These are phyloP conservation scores for Podospora didyma DNA, from an alignment of 495 filamentous ascomycete genomes.

Conservation along the genomic window DNA sequence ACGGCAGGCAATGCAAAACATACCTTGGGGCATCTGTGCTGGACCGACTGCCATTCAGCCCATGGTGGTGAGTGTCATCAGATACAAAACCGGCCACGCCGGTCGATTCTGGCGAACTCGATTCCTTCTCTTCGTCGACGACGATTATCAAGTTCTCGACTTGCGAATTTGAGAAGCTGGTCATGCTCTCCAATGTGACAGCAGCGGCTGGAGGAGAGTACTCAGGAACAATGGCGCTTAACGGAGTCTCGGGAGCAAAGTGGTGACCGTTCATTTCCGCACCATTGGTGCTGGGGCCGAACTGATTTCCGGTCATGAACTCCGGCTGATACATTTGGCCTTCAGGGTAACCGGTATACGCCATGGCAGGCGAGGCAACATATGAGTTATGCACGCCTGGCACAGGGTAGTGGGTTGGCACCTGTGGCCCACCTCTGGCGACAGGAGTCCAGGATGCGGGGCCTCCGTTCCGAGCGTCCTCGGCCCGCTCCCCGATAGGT, in stretches of 20 bases:
- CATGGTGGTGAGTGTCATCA: neutral
- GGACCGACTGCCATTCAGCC: conserved; percentile 3
- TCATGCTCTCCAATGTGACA: conserved; percentile 41
- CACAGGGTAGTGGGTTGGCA: neutral
- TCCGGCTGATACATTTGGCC: conserved; percentile 20
- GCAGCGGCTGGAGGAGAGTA: conserved; percentile 57
- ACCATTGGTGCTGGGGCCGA: conserved; percentile 38
- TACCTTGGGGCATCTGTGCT: conserved; percentile 5
- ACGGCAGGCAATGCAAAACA: neutral
- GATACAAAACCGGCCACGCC: conserved; percentile 18
- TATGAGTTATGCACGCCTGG: neutral
- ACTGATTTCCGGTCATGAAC: conserved; percentile 33
- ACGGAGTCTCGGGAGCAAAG: conserved; percentile 47
- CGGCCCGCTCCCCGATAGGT: conserved; percentile 46
- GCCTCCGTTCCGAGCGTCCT: conserved; percentile 38
- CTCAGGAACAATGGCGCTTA: conserved; percentile 74
- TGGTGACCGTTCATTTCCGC: conserved; percentile 37
- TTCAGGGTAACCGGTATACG: conserved; percentile 18
- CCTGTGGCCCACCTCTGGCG: neutral
- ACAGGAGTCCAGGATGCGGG: conserved; percentile 22
- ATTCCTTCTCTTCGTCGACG: conserved; percentile 8
- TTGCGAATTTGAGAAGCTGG: conserved; percentile 51
- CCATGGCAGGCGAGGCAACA: conserved; percentile 8
- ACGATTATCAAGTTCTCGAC: conserved; percentile 41
- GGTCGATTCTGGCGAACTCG: conserved; percentile 7